These are phyloP conservation scores for Vitrella brassicaformis DNA, from an alignment of 73 alveolate species.

Conservation along the genomic window DNA sequence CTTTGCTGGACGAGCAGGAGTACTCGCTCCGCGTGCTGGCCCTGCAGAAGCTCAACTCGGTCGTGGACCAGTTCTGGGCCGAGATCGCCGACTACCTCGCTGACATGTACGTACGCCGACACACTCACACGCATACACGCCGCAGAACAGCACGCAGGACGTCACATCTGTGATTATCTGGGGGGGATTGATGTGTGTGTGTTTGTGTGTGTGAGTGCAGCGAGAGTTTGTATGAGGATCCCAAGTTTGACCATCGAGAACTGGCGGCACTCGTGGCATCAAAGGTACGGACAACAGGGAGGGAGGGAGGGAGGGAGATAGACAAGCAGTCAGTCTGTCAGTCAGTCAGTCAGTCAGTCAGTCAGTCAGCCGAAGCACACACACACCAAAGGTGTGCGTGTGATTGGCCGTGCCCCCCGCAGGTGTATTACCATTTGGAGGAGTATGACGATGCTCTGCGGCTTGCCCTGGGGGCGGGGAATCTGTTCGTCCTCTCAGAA, in stretches of 20 bases:
- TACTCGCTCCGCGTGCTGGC: constrained; percentile 17
- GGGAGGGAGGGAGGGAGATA: no score
- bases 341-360: no score
- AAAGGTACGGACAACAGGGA: no score
- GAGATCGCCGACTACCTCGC: constrained; percentile 79
- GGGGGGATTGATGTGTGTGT: no score
- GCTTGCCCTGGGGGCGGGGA: constrained; percentile 82
- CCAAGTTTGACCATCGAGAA: constrained; percentile 50
- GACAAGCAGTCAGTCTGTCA: no score
- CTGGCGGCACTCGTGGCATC: constrained; percentile 64
- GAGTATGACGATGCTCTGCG: constrained; percentile 71
- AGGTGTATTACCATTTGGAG: constrained; percentile 72
- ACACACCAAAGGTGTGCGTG: no score
- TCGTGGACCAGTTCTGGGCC: constrained; percentile 83
- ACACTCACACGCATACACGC: no score
- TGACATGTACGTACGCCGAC: constrained; percentile 24
- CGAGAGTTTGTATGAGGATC: constrained; percentile 60
- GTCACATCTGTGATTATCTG: no score
- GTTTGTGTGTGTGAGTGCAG: not conserved
- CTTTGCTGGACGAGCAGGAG: constrained; percentile 25
- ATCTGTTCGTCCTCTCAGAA: constrained; percentile 63
- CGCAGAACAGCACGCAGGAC: no score
- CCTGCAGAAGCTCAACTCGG: constrained; percentile 18
- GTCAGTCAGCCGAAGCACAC: no score
- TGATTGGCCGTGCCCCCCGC: no score